These are phyloP conservation scores for Candida alai DNA, from an alignment of 805 yeast genomes.

Conservation along the genomic window DNA sequence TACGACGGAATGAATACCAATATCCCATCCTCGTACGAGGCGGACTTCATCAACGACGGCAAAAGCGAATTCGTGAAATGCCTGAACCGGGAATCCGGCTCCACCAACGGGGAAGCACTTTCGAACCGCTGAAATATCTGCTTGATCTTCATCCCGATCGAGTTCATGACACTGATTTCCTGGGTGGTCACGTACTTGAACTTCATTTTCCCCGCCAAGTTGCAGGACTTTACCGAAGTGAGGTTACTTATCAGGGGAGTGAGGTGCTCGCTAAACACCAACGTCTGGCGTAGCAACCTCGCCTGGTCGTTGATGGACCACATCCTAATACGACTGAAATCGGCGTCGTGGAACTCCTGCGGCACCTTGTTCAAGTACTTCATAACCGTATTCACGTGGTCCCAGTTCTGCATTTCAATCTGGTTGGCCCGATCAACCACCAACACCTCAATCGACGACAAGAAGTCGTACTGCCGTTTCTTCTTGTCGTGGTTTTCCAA, in stretches of 20 bases:
- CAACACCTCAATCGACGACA: slow-evolving; percentile 82
- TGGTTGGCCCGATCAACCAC: slow-evolving; percentile 82
- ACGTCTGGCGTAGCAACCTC: slow-evolving; percentile 66
- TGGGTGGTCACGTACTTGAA: slow-evolving; percentile 46
- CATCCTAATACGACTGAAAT: slow-evolving; percentile 86
- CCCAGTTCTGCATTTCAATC: slow-evolving; percentile 90
- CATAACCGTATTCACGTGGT: slow-evolving; percentile 64
- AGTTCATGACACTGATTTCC: slow-evolving; percentile 53
- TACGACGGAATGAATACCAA: slow-evolving; percentile 81
- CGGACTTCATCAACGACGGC: slow-evolving; percentile 63
- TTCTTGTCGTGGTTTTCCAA: slow-evolving; percentile 56
- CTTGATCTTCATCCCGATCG: slow-evolving; percentile 61
- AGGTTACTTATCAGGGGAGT: slow-evolving; percentile 81
- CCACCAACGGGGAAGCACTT: slow-evolving; percentile 49
- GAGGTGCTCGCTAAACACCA: slow-evolving; percentile 68
- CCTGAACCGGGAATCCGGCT: slow-evolving; percentile 80
- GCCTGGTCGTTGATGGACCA: slow-evolving; percentile 89
- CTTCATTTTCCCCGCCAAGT: slow-evolving; percentile 58
- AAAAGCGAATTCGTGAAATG: slow-evolving; percentile 70
- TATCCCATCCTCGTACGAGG: slow-evolving; percentile 68
- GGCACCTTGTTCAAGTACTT: slow-evolving; percentile 76
- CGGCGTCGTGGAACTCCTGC: slow-evolving; percentile 71
- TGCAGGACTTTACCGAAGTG: slow-evolving; percentile 41
- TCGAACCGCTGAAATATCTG: slow-evolving; percentile 74
- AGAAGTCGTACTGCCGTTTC: slow-evolving; percentile 71